Evolutionary conservation across 2,329 filamentous ascomycete species (phyloP), one percentile per base, ranked within the genome.

Genomic region (Xylaria digitata): DNA sequence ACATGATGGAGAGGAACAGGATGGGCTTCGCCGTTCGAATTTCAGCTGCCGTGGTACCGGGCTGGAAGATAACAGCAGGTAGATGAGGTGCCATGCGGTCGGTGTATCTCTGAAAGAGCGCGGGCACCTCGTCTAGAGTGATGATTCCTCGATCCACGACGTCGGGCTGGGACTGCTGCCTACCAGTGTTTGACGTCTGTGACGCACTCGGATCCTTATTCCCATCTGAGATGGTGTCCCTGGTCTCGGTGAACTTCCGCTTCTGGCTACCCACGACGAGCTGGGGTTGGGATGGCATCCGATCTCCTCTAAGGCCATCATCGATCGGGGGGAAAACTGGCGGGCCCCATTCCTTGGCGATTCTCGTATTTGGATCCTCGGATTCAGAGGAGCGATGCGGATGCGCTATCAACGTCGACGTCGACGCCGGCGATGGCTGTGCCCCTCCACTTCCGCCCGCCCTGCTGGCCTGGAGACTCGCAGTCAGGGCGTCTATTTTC

Each of bases 401-500:
- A 45, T 19, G 42, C 23, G 48, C 23, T 13, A 26, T 9, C 2
- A 57, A 19, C 4, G 59, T 55, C 40, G 34, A 13, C 34, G 34
- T 37, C 34, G 63, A 17, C 15, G 45, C 37, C 2, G 58, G 48
- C 17, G 61, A 42, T 62, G 59, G n/a, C 13, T 46, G 54, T 37
- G 30, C 34, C 21, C 42, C 32, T 63, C 71, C 72, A 8, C 76
- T 73, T 55, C 78, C 73, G 21, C 76, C 79, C 2, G 77, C 75
- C 61, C 78, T 74, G 17, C 76, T 80, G 1, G 91, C 88, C 52
- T 93, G 90, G 70, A 97, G 77, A 42, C 89, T 93, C 6, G 93
- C 92, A 7, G 92, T 97, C 76, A 97, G 78, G 8, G 91, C 92
- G 82, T 97, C 93, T 70, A 97, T 95, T 82, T 96, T 96, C 83